Base-by-base conservation (phyloP, 2,329 filamentous ascomycete genomes). In the Colletotrichum horii region DNA sequence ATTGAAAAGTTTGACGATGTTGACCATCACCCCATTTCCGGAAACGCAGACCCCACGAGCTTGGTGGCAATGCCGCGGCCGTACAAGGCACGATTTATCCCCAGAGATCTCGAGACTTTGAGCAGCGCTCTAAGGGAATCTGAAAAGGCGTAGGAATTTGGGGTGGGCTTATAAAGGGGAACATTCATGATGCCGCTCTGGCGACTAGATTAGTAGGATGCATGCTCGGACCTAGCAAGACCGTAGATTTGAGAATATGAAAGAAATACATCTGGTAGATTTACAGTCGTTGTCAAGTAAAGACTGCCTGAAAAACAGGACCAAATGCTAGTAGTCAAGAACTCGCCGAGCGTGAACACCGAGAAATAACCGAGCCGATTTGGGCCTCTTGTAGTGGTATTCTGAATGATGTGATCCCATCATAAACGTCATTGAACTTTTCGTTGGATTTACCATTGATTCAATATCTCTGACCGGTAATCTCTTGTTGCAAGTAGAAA, bases 31-130 rank as follows among this genome's bases (percentile, higher is more conserved):
- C 92, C 92, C 3, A 83, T 93, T 9, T 84, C 83, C 14, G 92
- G 92, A 1, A 92, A 89, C 77, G 85, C 88, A 5, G 92, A 93
- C 79, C 91, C 91, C 2, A 91, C 90, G 5, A 92, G 91, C 76
- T 81, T 93, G 75, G 92, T 93, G 3, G 89, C 90, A 3, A 89
- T 93, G 83, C 91, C 91, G 9, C 87, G 86, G 69, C 86, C 87
- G 55, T 93, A 91, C 80, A 88, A 88, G 79, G 89, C 91, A 16
- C 85, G 84, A 7, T 92, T 93, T 80, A 87, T 91, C 55, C 92
- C 92, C 19, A 85, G 89, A 6, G 34, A 75, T 26, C 4, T 30
- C 4, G 58, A 36, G 7, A 52, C 43, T 3, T 34, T 75, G 34
- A 55, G 70, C 6, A n/a, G 24, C 14, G 70, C 24, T 14, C 3